Percentiles rank a stretch among this genome's conserved stretches.
Conservation (phyloP, 1,284 basidiomycete species). For the Bondarzewia mesenterica region DNA sequence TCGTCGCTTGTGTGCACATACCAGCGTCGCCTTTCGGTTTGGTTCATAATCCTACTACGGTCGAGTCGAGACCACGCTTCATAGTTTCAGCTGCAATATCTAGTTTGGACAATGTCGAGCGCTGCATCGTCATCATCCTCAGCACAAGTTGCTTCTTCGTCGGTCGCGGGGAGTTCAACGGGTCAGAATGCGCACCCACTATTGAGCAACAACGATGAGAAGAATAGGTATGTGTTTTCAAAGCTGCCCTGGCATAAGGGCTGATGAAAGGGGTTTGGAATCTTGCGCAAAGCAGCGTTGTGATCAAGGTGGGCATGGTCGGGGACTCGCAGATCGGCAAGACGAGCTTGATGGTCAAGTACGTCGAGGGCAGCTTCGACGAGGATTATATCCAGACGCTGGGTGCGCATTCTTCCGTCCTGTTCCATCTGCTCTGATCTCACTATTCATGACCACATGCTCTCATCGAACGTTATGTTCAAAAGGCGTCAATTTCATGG, state of each 20-base stretch:
- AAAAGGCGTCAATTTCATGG: constrained; percentile 97
- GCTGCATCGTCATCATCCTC: constrained; percentile 22
- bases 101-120: constrained; percentile 27
- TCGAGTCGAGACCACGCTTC: too few relatives aligned
- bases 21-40: constrained; percentile 7
- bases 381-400: constrained; percentile 99
- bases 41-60: constrained; percentile 2
- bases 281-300: constrained; percentile 50
- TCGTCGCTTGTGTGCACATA: too few relatives aligned
- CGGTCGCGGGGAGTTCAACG: constrained; percentile 38
- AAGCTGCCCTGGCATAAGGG: too few relatives aligned
- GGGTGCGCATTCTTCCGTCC: constrained; percentile 39
- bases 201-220: constrained; percentile 63
- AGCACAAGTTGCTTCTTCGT: constrained; percentile 29
- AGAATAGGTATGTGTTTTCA: constrained; percentile 49
- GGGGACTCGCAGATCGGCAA: constrained; percentile 99
- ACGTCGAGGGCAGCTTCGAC: constrained; percentile 94
- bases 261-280: not conserved
- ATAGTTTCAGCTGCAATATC: too few relatives aligned
- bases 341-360: constrained; percentile 97
- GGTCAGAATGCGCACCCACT: constrained; percentile 40
- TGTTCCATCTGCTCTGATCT: not conserved
- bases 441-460: too few relatives aligned
- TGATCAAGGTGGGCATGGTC: constrained; percentile 98
- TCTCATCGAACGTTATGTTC: not conserved